A percentile compares a stretch with the other conserved stretches of the same genome.
Evolutionary conservation across 805 yeast species (phyloP).

Genomic region (Yamadazyma phyllophila): DNA sequence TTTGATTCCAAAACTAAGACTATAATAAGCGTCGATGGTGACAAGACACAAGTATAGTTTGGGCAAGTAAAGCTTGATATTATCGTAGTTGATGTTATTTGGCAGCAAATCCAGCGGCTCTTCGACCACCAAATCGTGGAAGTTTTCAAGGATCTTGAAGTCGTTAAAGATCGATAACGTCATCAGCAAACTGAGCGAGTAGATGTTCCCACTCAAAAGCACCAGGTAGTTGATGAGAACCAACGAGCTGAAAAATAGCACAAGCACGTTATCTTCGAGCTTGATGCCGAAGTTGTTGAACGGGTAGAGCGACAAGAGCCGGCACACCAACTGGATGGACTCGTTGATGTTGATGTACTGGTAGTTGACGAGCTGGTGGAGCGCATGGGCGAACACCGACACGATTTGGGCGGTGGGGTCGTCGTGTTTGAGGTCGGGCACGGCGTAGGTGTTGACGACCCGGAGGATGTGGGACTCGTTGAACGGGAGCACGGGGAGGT

Average conservation of each 20-base stretch:
- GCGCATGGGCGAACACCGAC: conserved; percentile 41
- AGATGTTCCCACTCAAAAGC: conserved; percentile 57
- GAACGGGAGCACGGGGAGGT: conserved; percentile 46
- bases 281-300: conserved; percentile 20
- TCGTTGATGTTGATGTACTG: conserved; percentile 31
- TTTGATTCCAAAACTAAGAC: conserved; percentile 34
- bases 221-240: conserved; percentile 52
- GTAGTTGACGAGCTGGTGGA: conserved; percentile 38
- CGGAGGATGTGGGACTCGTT: conserved; percentile 22
- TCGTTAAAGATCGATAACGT: conserved; percentile 58
- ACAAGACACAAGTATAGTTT: conserved; percentile 49
- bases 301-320: conserved; percentile 37
- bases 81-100: conserved; percentile 18
- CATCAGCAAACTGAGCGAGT: conserved; percentile 53
- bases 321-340: conserved; percentile 33
- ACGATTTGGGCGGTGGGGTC: conserved; percentile 30
- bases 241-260: conserved; percentile 30
- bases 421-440: conserved; percentile 19
- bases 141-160: conserved; percentile 48
- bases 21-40: conserved; percentile 34
- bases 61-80: conserved; percentile 28
- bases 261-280: conserved; percentile 24
- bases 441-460: conserved; percentile 16
- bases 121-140: conserved; percentile 29
- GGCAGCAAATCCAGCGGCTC: conserved; percentile 7